phyloP scores from a whole-genome alignment of 1,284 basidiomycete genomes.

The Fomes fomentarius region DNA sequence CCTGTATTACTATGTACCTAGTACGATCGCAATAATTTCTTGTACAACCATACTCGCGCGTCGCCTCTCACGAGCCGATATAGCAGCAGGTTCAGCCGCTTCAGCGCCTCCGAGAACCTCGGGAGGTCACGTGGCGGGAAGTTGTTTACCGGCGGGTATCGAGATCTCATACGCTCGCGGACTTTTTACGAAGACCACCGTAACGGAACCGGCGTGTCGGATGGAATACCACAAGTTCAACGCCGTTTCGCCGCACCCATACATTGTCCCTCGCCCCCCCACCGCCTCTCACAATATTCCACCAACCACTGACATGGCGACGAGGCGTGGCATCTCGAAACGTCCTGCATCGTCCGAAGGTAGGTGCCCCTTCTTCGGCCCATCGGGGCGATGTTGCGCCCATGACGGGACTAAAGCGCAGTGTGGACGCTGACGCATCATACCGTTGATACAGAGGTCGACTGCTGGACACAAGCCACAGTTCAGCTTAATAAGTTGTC shows the following conservation, averaged over 20 bases:
- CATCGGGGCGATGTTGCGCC: not conserved
- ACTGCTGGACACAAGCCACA: constrained; percentile 71
- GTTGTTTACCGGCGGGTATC: constrained; percentile 18
- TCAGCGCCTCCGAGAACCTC: no score
- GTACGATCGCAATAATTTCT: no score
- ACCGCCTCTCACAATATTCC: constrained; percentile 13
- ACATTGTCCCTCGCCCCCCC: constrained; percentile 14
- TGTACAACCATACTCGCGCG: no score
- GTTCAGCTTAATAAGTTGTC: constrained; percentile 58
- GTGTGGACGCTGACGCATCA: not conserved
- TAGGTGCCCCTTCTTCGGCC: constrained; percentile 25
- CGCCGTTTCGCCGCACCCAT: constrained; percentile 18
- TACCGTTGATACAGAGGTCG: constrained; percentile 51
- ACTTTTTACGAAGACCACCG: constrained; percentile 20
- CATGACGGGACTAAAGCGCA: not conserved
- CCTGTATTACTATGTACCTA: no score
- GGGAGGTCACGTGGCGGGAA: constrained; percentile 13
- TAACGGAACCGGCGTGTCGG: constrained; percentile 27
- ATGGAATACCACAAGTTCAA: constrained; percentile 24
- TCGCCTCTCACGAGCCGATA: no score
- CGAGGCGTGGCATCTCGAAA: constrained; percentile 51
- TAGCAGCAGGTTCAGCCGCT: no score
- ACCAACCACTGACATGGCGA: constrained; percentile 45
- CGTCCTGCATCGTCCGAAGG: constrained; percentile 66
- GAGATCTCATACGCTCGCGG: constrained; percentile 24